Evolutionary conservation across 495 filamentous ascomycete species (phyloP).

Genomic region (Penicillium subrubescens): DNA sequence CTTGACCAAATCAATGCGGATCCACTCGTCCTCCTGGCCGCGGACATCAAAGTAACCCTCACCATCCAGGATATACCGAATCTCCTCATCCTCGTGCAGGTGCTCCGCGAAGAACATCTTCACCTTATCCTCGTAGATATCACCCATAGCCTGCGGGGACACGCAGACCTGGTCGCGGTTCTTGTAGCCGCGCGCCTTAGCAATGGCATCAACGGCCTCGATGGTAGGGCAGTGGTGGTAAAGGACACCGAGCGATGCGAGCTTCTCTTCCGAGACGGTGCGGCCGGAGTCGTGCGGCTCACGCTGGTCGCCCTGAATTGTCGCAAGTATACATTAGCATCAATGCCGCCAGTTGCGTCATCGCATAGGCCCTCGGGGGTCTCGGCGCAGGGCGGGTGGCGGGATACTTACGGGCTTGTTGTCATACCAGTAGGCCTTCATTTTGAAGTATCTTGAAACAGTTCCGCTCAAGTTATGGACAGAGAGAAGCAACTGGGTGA

Average conservation of each 20-base stretch:
- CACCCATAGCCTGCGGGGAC: constrained; percentile 86
- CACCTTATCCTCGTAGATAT: constrained; percentile 79
- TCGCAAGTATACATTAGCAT: constrained; percentile 16
- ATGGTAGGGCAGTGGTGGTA: constrained; percentile 70
- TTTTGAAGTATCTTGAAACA: constrained; percentile 40
- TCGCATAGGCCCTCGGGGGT: neutral
- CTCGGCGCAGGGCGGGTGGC: neutral
- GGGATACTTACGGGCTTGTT: constrained; percentile 65
- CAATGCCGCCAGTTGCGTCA: constrained; percentile 14
- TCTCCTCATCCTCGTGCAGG: constrained; percentile 98
- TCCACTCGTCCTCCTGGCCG: constrained; percentile 72
- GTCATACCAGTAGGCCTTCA: constrained; percentile 86
- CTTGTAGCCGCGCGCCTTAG: constrained; percentile 77
- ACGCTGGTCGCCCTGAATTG: constrained; percentile 84
- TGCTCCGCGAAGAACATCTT: constrained; percentile 94
- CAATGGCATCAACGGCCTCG: constrained; percentile 69
- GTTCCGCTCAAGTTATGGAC: neutral
- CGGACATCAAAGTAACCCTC: constrained; percentile 93
- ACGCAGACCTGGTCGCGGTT: constrained; percentile 93
- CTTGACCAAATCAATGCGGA: constrained; percentile 77
- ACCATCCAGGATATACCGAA: constrained; percentile 91
- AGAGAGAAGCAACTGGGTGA: constrained; percentile 2
- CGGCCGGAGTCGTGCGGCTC: constrained; percentile 83
- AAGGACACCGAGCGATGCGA: constrained; percentile 74
- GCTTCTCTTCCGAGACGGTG: constrained; percentile 58